Base-by-base conservation (phyloP, 148 eudicot species). In the Bassia scoparia region DNA sequence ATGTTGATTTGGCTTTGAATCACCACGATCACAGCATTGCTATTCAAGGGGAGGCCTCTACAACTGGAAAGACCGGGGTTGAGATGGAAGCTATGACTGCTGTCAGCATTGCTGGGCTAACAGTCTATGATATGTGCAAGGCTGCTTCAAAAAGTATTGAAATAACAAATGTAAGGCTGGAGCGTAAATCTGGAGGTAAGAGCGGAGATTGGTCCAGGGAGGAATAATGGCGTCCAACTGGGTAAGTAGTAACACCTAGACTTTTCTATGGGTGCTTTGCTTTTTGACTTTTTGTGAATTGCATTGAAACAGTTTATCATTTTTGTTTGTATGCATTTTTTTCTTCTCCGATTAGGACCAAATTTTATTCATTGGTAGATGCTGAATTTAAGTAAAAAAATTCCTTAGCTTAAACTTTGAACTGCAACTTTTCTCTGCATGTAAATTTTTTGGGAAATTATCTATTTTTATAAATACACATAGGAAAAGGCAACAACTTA, bases 71-170 rank as follows among this genome's bases (percentile, higher is more conserved):
- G 84, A 96, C 96, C 1, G 99, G 99, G 77, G 99, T 92, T 48
- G 99, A 91, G 81, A 96, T 96, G 97, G 99, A 96, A 85, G 97
- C 97, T 10, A 50, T 96, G 89, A 90, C 94, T 31, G 96, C 94
- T 14, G 96, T 92, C 52, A 81, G 87, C 34, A 64, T 95, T 74
- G 94, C 97, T 15, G 96, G 99, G 27, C 82, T 96, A 35, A 91
- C 96, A 1, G 91, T 96, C 16, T 95, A 95, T 74, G 99, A 95
- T 75, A 95, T 91, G 99, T 92, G 99, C 86, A 95, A 95, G 78
- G 97, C 99, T 80, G 92, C 88, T 70, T 95, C 96, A 21, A 95
- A 92, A 79, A 82, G 86, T 77, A 88, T 92, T 38, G 81, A 84
- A 80, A 84, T 91, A 53, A 86, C 94, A 14, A 81, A 89, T 74